Evolutionary conservation across 192 early-diverging fungal genomes (phyloP).

Genomic region (Geosiphon pyriformis): DNA sequence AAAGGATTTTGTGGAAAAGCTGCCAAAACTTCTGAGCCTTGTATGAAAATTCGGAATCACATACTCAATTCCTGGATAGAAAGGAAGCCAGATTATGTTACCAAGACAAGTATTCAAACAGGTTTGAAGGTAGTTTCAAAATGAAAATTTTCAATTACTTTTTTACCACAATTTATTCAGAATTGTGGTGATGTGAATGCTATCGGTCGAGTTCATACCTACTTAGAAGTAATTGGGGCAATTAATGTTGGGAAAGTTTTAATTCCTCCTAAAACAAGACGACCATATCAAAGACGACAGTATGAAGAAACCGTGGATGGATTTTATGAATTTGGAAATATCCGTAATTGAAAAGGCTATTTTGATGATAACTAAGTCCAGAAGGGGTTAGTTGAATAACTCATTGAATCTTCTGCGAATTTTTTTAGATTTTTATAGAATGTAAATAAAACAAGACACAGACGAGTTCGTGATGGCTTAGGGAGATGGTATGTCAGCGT

Average conservation of each 20-base stretch:
- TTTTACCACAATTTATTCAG: too few relatives aligned
- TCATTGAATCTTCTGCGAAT: background rate
- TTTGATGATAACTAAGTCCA: background rate
- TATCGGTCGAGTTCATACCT: constrained; percentile 79
- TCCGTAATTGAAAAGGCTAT: background rate
- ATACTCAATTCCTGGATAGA: too few relatives aligned
- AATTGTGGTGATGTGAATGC: constrained; percentile 94
- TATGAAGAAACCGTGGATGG: background rate
- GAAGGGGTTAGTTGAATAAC: background rate
- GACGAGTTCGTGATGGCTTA: too few relatives aligned
- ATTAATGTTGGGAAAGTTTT: constrained; percentile 71
- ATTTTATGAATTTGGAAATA: background rate
- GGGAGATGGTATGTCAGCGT: too few relatives aligned
- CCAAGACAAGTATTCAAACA: too few relatives aligned
- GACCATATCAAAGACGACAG: background rate
- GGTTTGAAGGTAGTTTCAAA: too few relatives aligned
- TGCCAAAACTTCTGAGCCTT: too few relatives aligned
- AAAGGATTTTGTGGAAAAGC: too few relatives aligned
- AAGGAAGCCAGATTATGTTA: too few relatives aligned
- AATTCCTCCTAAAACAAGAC: constrained; percentile 21
- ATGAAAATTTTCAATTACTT: too few relatives aligned
- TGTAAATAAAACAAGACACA: background rate
- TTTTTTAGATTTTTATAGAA: background rate
- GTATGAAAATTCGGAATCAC: too few relatives aligned
- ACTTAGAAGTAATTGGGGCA: constrained; percentile 69